Base-by-base conservation (phyloP, 2,329 filamentous ascomycete species). In the Magnaporthiopsis rhizophila region DNA sequence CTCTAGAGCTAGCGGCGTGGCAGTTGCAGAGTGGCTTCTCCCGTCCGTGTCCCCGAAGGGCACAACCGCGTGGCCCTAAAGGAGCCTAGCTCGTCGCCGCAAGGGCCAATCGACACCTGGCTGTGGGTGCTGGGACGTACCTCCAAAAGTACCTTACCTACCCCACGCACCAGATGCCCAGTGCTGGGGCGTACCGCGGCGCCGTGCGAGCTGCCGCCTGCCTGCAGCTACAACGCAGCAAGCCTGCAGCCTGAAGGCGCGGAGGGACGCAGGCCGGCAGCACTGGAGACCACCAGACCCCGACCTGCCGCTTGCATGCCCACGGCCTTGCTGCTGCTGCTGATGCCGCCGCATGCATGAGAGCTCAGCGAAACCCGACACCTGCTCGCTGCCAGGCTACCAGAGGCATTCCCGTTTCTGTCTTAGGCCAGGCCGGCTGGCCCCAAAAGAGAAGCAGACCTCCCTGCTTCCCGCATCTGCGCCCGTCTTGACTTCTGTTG, bases 41-140 rank as follows among this genome's bases (percentile, higher is more conserved):
- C 45, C 45, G 45, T 36, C 59, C 59, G 36, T 61, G 59, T 45
- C 57, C 45, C 45, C 45, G 45, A 53, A 53, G 45, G 21, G 45
- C 45, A 53, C 26, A 62, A 62, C 61, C 61, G 61, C 61, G 45
- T 62, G 61, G 56, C 26, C 61, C 38, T 34, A 62, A 58, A 30
- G 53, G 30, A 53, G 59, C 45, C 53, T 62, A 62, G 61, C 53
- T 50, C 50, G n/a, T 32, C 61, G 45, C 45, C 45, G 45, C 45
- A 53, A 11, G 45, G 45, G 45, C 45, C 45, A 53, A 53, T 67
- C 62, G 34, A 63, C 67, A 30, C 30, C 30, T 30, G 58, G 67
- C 65, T 13, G 65, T 60, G 2, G 62, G 58, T 3, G 62, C n/a
- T 8, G 26, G 26, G 50, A 45, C 18, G 13, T 18, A 38, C 36